A percentile compares a stretch with the other conserved stretches of the same genome.
phyloP scores from a whole-genome alignment of 257 asterid species.

The Solanum pinnatisectum region DNA sequence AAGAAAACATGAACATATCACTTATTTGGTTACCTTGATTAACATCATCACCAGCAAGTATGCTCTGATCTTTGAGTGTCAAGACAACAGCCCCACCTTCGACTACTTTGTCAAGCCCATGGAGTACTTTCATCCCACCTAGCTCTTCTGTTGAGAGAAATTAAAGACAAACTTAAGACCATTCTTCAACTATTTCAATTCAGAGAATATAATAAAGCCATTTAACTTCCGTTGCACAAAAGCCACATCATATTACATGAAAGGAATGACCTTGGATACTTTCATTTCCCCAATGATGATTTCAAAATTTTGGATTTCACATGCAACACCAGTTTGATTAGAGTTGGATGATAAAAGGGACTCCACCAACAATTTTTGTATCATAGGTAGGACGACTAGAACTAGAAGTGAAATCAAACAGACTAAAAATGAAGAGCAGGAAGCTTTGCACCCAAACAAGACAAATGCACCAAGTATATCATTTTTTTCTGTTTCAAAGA shows the following conservation, averaged over 20 bases:
- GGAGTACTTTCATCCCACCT: constrained; percentile 81
- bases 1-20: neutral
- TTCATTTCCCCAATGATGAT: neutral
- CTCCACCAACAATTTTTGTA: neutral
- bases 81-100: constrained; percentile 51
- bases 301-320: neutral
- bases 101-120: constrained; percentile 36
- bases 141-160: constrained; percentile 37
- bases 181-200: neutral
- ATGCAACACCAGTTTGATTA: neutral
- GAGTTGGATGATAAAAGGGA: neutral
- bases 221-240: neutral
- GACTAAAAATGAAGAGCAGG: neutral
- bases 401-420: neutral
- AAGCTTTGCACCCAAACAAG: neutral
- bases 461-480: neutral
- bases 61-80: constrained; percentile 95
- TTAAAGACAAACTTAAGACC: constrained; percentile 7
- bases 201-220: neutral
- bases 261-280: neutral
- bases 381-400: neutral
- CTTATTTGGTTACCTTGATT: constrained; percentile 54
- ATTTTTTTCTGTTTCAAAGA: neutral
- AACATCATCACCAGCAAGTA: constrained; percentile 74
- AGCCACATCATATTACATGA: neutral